These are phyloP conservation scores for Pythium angustatum DNA, from an alignment of 352 stramenopile species.

Conservation along the genomic window DNA sequence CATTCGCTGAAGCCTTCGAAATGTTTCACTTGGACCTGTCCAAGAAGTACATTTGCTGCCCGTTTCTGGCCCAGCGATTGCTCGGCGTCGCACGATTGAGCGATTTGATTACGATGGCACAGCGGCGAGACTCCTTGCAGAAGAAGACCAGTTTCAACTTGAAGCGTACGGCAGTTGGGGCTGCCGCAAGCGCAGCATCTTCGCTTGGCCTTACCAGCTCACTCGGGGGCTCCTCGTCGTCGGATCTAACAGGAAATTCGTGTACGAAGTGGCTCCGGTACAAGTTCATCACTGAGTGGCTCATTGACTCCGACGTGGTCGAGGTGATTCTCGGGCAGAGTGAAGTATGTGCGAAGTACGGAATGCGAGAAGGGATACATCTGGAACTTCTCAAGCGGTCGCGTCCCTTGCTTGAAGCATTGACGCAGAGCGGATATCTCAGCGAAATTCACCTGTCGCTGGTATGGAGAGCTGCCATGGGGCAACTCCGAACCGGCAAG, in stretches of 20 bases:
- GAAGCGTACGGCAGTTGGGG: slow-evolving; percentile 28
- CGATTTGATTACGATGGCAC: slow-evolving; percentile 77
- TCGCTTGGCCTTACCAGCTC: slow-evolving; percentile 27
- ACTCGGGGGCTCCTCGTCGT: slow-evolving; percentile 14
- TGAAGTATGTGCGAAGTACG: slow-evolving; percentile 65
- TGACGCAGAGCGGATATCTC: slow-evolving; percentile 55
- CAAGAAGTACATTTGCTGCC: slow-evolving; percentile 87
- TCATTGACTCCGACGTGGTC: slow-evolving; percentile 71
- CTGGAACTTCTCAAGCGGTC: slow-evolving; percentile 83
- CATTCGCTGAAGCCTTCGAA: slow-evolving; percentile 78
- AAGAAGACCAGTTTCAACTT: slow-evolving; percentile 65
- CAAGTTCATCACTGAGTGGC: slow-evolving; percentile 80
- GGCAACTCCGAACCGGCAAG: slow-evolving; percentile 62
- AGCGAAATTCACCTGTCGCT: slow-evolving; percentile 68
- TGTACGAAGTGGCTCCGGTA: slow-evolving; percentile 69
- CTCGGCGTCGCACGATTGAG: slow-evolving; percentile 71
- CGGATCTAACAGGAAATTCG: slow-evolving; percentile 12
- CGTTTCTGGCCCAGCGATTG: slow-evolving; percentile 74
- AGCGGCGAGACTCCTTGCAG: slow-evolving; percentile 60
- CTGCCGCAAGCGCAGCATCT: slow-evolving; percentile 25
- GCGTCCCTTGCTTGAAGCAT: slow-evolving; percentile 67
- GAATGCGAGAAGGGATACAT: slow-evolving; percentile 73
- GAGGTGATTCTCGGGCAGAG: slow-evolving; percentile 82
- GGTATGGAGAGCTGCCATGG: slow-evolving; percentile 75
- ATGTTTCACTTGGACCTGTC: slow-evolving; percentile 84